These are phyloP conservation scores for Pezicula radicicola DNA, from an alignment of 2,329 filamentous ascomycete species.

Conservation along the genomic window DNA sequence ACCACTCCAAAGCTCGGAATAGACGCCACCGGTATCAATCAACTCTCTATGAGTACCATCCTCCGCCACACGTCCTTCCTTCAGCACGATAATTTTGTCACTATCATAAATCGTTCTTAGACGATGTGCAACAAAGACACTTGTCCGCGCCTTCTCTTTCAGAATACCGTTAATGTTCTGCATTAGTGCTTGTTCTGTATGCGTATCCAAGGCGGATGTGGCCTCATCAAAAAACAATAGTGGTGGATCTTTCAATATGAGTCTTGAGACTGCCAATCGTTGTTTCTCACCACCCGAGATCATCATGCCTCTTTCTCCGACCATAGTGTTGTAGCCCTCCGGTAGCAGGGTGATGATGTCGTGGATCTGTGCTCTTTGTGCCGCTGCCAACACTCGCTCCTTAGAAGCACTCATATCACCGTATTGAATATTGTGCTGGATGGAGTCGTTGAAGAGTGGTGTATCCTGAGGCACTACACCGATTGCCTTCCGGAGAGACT, in stretches of 20 bases:
- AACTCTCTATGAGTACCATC: conserved; percentile 83
- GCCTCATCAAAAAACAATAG: conserved; percentile 94
- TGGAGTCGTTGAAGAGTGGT: conserved; percentile 93
- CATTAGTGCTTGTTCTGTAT: conserved; percentile 88
- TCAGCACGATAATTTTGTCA: conserved; percentile 88
- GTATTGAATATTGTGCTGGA: conserved; percentile 94
- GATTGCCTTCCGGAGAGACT: conserved; percentile 80
- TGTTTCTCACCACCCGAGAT: conserved; percentile 96
- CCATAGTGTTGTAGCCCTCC: conserved; percentile 86
- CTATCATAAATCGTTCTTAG: conserved; percentile 92
- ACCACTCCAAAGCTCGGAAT: conserved; percentile 89
- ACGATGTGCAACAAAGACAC: conserved; percentile 91
- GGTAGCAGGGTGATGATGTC: conserved; percentile 77
- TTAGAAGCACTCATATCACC: conserved; percentile 74
- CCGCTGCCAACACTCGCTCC: conserved; percentile 73
- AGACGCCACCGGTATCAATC: conserved; percentile 75
- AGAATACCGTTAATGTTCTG: conserved; percentile 91
- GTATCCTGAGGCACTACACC: conserved; percentile 98
- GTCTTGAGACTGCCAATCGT: conserved; percentile 75
- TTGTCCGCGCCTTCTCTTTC: conserved; percentile 83
- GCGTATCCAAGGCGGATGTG: conserved; percentile 86
- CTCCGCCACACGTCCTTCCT: conserved; percentile 81
- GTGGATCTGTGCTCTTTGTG: conserved; percentile 80
- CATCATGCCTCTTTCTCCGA: conserved; percentile 94
- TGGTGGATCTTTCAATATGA: conserved; percentile 86